Percentiles rank a stretch among this genome's conserved stretches.
These are phyloP conservation scores for Emergomyces orientalis DNA, from an alignment of 2,329 filamentous ascomycete species.

Conservation along the genomic window DNA sequence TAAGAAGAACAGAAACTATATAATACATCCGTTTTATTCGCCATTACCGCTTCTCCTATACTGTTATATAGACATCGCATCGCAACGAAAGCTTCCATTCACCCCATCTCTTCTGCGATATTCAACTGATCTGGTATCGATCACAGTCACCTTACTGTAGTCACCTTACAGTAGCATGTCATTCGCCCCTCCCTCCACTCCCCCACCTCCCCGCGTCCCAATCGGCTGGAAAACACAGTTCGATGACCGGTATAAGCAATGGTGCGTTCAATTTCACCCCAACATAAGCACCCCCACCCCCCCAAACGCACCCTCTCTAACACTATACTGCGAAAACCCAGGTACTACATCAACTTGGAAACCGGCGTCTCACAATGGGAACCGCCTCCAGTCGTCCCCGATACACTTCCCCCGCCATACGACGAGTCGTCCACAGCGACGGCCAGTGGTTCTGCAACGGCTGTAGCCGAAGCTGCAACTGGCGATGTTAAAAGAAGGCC, in stretches of 20 bases:
- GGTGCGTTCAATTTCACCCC: constrained; percentile 43
- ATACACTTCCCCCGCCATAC: constrained; percentile 41
- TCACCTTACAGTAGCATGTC: constrained; percentile 24
- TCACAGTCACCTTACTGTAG: too few relatives aligned
- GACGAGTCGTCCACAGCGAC: constrained; percentile 42
- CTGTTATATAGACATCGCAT: not conserved
- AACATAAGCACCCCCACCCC: not conserved
- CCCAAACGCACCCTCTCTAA: not conserved
- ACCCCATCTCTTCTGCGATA: too few relatives aligned
- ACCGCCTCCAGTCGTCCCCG: constrained; percentile 26
- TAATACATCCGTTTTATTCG: not conserved
- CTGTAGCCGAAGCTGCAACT: constrained; percentile 22
- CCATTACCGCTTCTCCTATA: not conserved
- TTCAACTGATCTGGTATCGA: too few relatives aligned
- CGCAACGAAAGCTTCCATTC: too few relatives aligned
- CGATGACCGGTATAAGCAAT: constrained; percentile 84
- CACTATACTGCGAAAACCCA: constrained; percentile 25
- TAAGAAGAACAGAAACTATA: not conserved
- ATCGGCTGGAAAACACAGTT: constrained; percentile 79
- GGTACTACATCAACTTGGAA: constrained; percentile 84
- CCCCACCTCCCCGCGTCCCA: constrained; percentile 54
- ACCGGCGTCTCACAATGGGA: constrained; percentile 92
- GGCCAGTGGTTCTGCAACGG: not conserved
- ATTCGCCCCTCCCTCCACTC: constrained; percentile 38
- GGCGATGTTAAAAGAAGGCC: constrained; percentile 36